Conservation (phyloP, 257 asterid species). For the Solanum stenotomum region DNA sequence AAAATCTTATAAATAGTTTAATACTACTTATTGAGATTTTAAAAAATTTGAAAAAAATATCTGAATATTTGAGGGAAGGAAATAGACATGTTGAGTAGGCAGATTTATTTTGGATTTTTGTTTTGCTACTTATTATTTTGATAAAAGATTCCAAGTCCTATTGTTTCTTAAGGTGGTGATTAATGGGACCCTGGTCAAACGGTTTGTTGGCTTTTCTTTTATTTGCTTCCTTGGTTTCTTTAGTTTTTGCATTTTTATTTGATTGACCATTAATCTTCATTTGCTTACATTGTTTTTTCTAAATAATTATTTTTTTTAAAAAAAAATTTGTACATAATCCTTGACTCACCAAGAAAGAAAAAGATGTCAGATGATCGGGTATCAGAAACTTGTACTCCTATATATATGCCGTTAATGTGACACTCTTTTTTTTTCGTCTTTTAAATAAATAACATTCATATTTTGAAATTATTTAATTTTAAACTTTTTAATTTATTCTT, state of each 20-base stretch:
- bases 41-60: neutral
- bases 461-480: neutral
- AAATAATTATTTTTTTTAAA: neutral
- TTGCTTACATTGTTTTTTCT: neutral
- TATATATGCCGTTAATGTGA: neutral
- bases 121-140: slow-evolving; percentile 9
- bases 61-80: slow-evolving; percentile 13
- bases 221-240: neutral
- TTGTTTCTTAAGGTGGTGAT: neutral
- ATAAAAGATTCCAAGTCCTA: slow-evolving; percentile 17
- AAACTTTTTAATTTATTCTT: neutral
- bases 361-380: neutral
- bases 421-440: neutral
- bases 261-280: neutral
- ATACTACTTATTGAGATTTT: neutral
- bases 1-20: neutral
- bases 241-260: neutral
- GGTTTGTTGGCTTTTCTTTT: slow-evolving; percentile 25
- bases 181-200: slow-evolving; percentile 42
- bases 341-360: neutral
- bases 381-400: too few species aligned
- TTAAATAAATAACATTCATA: neutral
- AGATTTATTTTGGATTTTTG: slow-evolving; percentile 28
- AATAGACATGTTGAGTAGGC: slow-evolving; percentile 23
- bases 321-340: too few species aligned